Evolutionary conservation across 2,329 filamentous ascomycete genomes (phyloP).

Genomic region (Aspergillus versicolor): DNA sequence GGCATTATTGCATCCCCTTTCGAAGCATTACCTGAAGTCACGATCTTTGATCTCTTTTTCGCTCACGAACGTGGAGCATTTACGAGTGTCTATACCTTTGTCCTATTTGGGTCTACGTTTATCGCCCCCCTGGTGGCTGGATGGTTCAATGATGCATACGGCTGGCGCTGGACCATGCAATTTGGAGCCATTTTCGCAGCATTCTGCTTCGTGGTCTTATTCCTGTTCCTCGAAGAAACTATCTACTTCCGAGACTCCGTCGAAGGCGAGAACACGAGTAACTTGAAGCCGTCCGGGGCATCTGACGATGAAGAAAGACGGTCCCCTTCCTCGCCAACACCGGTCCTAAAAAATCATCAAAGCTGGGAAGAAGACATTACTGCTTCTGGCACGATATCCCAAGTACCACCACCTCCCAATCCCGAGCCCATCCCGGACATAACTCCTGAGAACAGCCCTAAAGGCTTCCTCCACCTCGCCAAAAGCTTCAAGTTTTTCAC

Average conservation of each 20-base stretch:
- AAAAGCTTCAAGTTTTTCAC: no score
- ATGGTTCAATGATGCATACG: not conserved
- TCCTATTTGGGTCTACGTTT: not conserved
- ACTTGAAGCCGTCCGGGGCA: no score
- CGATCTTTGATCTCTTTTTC: not conserved
- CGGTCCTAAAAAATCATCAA: no score
- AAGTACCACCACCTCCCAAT: no score
- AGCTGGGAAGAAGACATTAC: no score
- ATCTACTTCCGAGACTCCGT: not conserved
- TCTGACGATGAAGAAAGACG: no score
- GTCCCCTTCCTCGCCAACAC: no score
- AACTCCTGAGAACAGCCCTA: no score
- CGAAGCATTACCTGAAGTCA: not conserved
- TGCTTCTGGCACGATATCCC: no score
- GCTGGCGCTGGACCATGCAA: not conserved
- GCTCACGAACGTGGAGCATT: not conserved
- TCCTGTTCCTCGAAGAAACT: not conserved
- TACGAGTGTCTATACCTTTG: not conserved
- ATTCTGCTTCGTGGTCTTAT: not conserved
- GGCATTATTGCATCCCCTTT: not conserved
- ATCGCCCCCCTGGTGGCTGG: not conserved
- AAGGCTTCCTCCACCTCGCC: no score
- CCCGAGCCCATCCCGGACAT: no score
- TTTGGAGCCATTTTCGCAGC: not conserved
- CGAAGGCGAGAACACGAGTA: no score